Evolutionary conservation across 2,329 filamentous ascomycete genomes (phyloP).

Genomic region (Fusarium anthophilum): DNA sequence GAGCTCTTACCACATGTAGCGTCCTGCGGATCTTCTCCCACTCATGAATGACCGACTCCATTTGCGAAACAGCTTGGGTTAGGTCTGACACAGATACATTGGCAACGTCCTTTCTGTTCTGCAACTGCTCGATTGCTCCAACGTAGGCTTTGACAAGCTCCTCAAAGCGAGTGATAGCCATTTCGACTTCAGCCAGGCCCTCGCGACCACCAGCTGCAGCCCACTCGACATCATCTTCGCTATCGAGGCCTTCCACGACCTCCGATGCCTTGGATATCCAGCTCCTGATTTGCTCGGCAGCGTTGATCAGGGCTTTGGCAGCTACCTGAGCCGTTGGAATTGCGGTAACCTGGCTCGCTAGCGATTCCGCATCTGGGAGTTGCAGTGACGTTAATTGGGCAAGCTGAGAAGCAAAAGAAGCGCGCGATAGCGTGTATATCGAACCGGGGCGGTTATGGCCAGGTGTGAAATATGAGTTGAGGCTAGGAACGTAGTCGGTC

Average conservation of each 20-base stretch:
- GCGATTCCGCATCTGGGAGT: conserved; percentile 83
- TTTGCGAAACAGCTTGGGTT: conserved; percentile 80
- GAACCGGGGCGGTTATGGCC: conserved; percentile 78
- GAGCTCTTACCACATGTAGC: conserved; percentile 81
- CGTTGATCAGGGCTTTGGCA: conserved; percentile 82
- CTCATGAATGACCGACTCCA: conserved; percentile 85
- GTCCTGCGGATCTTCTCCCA: conserved; percentile 85
- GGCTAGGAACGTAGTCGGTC: conserved; percentile 59
- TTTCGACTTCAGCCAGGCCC: conserved; percentile 77
- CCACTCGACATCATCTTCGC: conserved; percentile 98
- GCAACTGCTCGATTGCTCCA: conserved; percentile 90
- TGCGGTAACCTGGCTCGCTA: conserved; percentile 84
- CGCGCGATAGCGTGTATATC: conserved; percentile 91
- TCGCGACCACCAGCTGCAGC: conserved; percentile 87
- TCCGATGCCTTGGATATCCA: conserved; percentile 95
- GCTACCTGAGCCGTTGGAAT: conserved; percentile 89
- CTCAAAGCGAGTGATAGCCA: conserved; percentile 84
- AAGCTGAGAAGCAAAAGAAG: conserved; percentile 92
- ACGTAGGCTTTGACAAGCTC: conserved; percentile 92
- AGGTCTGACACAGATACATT: conserved; percentile 77
- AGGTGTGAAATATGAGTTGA: conserved; percentile 72
- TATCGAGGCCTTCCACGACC: conserved; percentile 87
- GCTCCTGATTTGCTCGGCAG: conserved; percentile 89
- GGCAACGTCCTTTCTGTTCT: conserved; percentile 79
- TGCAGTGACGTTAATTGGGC: conserved; percentile 91